These are phyloP conservation scores for Fusarium solani-melongenae DNA, from an alignment of 2,329 filamentous ascomycete species.

Conservation along the genomic window DNA sequence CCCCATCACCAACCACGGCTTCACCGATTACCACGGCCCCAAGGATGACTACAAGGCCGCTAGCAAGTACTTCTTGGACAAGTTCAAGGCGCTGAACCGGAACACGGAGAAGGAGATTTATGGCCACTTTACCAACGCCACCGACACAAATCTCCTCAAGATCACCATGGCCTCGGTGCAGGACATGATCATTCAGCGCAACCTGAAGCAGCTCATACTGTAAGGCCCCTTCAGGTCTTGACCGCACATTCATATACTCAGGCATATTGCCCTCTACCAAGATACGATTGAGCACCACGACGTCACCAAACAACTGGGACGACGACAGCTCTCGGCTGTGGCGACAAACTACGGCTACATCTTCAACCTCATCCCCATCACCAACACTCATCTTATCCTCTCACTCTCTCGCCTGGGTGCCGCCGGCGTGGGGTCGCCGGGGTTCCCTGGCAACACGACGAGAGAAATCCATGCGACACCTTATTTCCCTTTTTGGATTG, in stretches of 20 bases:
- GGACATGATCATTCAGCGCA: constrained; percentile 88
- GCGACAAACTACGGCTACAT: neutral
- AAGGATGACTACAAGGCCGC: constrained; percentile 78
- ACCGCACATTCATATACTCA: constrained; percentile 1
- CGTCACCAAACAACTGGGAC: neutral
- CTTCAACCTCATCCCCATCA: neutral
- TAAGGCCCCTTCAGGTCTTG: constrained; percentile 30
- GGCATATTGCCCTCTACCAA: neutral
- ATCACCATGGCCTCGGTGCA: constrained; percentile 89
- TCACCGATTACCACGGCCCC: constrained; percentile 82
- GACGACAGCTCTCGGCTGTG: neutral
- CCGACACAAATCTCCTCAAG: constrained; percentile 80
- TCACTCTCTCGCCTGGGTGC: neutral
- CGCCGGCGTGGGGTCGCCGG: neutral
- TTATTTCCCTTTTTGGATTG: constrained; percentile 6
- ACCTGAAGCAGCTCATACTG: constrained; percentile 79
- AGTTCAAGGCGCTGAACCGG: constrained; percentile 81
- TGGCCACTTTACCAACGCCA: constrained; percentile 71
- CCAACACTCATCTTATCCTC: neutral
- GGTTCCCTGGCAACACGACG: neutral
- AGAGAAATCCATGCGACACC: neutral
- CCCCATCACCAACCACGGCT: constrained; percentile 78
- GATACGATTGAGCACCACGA: constrained; percentile 7
- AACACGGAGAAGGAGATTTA: constrained; percentile 73
- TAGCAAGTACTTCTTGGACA: constrained; percentile 84